Conservation (phyloP, 257 asterid genomes). For the Mitragyna speciosa region DNA sequence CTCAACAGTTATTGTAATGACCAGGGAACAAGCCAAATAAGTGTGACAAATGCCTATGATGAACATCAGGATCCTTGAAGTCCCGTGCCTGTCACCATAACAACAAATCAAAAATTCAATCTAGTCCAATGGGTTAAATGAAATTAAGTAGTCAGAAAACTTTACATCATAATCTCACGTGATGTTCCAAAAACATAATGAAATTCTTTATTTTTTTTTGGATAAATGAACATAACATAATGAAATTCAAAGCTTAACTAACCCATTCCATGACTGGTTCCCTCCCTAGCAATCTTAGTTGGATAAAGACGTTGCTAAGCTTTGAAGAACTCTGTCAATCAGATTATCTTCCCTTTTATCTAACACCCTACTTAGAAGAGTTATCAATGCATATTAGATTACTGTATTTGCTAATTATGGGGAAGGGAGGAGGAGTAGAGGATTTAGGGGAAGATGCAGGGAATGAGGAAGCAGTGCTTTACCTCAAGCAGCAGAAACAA, state of each 20-base stretch:
- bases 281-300: constrained; percentile 59
- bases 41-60: constrained; percentile 77
- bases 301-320: constrained; percentile 64
- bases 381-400: not conserved
- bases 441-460: too few species aligned
- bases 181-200: not conserved
- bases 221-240: too few species aligned
- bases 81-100: constrained; percentile 51
- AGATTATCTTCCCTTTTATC: constrained; percentile 49
- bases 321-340: constrained; percentile 52
- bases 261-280: constrained; percentile 92
- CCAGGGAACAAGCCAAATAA: constrained; percentile 79
- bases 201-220: too few species aligned
- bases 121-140: not conserved
- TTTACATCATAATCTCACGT: not conserved
- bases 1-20: constrained; percentile 52
- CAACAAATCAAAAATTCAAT: constrained; percentile 1
- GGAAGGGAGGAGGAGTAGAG: not conserved
- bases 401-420: not conserved
- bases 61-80: constrained; percentile 68
- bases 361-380: constrained; percentile 47
- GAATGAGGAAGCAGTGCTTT: constrained; percentile 7
- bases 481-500: constrained; percentile 76
- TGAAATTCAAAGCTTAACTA: constrained; percentile 19
- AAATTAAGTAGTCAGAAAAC: not conserved